Evolutionary conservation across 2,329 filamentous ascomycete genomes (phyloP), one percentile per base, ranked within the genome.

Genomic region (Talaromyces sp.): DNA sequence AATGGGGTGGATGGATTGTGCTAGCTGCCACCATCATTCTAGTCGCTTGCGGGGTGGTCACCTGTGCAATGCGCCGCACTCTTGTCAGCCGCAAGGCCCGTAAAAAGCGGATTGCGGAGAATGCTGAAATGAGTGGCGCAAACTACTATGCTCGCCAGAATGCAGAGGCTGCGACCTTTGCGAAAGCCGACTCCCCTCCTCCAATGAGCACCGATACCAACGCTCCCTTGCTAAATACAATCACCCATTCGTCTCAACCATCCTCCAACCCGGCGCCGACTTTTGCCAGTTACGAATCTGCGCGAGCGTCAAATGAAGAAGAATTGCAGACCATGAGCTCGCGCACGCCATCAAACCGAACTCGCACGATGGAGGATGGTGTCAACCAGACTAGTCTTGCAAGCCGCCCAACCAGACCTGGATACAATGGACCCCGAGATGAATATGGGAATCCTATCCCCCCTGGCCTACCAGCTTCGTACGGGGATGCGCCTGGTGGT

Each of bases 101-200:
- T 63, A 92, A 94, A 81, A 91, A 88, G 79, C 86, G 91, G 52
- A 95, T 97, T 71, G 91, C 87, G 2, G 90, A 95, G 74, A 96
- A 97, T 72, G 91, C 92, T 8, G 92, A 97, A 72, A 97, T 97
- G 92, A 97, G 90, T 72, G 93, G 93, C 29, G 87, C 94, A 69
- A 94, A 92, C 70, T 97, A 89, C 73, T 97, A 95, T 75, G 89
- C 88, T 68, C 83, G 88, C 61, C 76, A 83, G 67, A 72, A 75
- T 66, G 74, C 74, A 21, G 67, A 71, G 31, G 68, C 73, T 32
- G 64, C 70, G 19, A 65, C 69, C 54, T 27, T 68, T 21, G 59
- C 61, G 31, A 71, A 79, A 65, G 80, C 81, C 5, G 82, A 84
- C 61, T 81, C 80, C 46, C 81, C 82, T 27, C 81, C 82, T 32